Conservation (phyloP, 805 yeast genomes). For the Lachancea kluyveri region DNA sequence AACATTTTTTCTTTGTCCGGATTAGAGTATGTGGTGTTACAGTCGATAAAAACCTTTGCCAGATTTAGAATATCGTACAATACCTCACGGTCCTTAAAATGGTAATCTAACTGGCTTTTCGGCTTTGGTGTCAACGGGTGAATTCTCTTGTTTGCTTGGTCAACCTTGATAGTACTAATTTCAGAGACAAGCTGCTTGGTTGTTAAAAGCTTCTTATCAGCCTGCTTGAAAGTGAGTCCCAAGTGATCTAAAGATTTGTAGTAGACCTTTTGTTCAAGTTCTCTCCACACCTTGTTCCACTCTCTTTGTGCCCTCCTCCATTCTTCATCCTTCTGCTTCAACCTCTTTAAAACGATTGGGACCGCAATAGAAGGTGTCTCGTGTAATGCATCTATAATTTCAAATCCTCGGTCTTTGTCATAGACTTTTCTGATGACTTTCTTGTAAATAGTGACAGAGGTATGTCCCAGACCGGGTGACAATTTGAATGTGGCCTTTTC, state of each 20-base stretch:
- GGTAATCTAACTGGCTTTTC: constrained; percentile 62
- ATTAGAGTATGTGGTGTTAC: constrained; percentile 68
- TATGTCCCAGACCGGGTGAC: constrained; percentile 91
- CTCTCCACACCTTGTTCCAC: constrained; percentile 99
- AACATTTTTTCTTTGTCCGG: constrained; percentile 74
- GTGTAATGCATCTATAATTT: constrained; percentile 91
- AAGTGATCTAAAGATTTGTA: constrained; percentile 91
- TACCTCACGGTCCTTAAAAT: constrained; percentile 59
- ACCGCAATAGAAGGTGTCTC: constrained; percentile 94
- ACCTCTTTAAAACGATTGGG: constrained; percentile 84
- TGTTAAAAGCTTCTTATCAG: constrained; percentile 87
- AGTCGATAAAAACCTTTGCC: constrained; percentile 57
- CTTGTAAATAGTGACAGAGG: constrained; percentile 84
- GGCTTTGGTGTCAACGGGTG: constrained; percentile 85
- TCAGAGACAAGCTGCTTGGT: constrained; percentile 88
- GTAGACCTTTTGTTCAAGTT: constrained; percentile 91
- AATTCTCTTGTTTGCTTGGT: constrained; percentile 78
- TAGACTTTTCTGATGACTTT: constrained; percentile 89
- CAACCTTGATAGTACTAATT: constrained; percentile 86
- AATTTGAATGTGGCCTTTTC: constrained; percentile 81
- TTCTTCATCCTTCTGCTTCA: constrained; percentile 97
- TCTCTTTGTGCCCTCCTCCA: constrained; percentile 98
- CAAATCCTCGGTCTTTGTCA: constrained; percentile 91
- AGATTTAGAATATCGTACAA: constrained; percentile 69
- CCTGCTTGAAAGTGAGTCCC: constrained; percentile 93